Evolutionary conservation across 768 basidiomycete species (phyloP).

Genomic region (Hirschioporus abietinus): DNA sequence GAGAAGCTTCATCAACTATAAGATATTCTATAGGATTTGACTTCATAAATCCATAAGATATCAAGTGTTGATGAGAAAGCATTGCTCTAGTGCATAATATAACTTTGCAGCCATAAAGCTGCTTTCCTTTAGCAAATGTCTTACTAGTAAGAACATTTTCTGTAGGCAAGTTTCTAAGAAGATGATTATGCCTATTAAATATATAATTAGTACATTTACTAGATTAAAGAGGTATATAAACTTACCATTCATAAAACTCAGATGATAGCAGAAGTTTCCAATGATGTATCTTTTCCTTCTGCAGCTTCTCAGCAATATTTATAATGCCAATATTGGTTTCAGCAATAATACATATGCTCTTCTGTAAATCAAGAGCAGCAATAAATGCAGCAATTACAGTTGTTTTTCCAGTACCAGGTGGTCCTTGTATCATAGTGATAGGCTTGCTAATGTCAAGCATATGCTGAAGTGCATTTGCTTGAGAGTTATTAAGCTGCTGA

Average conservation of each 20-base stretch:
- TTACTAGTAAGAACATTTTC: slow-evolving; percentile 50
- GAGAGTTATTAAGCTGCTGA: slow-evolving; percentile 34
- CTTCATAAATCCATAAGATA: slow-evolving; percentile 18
- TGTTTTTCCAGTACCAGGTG: slow-evolving; percentile 71
- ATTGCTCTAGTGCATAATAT: slow-evolving; percentile 75
- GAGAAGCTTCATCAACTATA: slow-evolving; percentile 34
- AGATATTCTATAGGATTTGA: slow-evolving; percentile 24
- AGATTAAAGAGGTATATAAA: slow-evolving; percentile 6
- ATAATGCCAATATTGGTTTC: slow-evolving; percentile 87
- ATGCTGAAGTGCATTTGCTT: slow-evolving; percentile 27
- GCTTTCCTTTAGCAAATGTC: slow-evolving; percentile 16
- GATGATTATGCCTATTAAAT: slow-evolving; percentile 79
- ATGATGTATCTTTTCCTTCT: slow-evolving; percentile 39
- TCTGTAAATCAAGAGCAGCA: slow-evolving; percentile 33
- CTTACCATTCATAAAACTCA: slow-evolving; percentile 67
- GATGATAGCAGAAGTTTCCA: slow-evolving; percentile 70
- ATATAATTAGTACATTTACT: slow-evolving; percentile 12
- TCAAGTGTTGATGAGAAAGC: slow-evolving; percentile 42
- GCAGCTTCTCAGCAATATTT: slow-evolving; percentile 77
- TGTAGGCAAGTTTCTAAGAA: slow-evolving; percentile 45
- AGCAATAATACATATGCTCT: slow-evolving; percentile 74
- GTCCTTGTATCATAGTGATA: slow-evolving; percentile 36
- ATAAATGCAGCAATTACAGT: slow-evolving; percentile 67
- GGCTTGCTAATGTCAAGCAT: slow-evolving; percentile 36
- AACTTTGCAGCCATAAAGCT: slow-evolving; percentile 41